Evolutionary conservation across 2,329 filamentous ascomycete species (phyloP).

Genomic region (Cercospora zeae-maydis): DNA sequence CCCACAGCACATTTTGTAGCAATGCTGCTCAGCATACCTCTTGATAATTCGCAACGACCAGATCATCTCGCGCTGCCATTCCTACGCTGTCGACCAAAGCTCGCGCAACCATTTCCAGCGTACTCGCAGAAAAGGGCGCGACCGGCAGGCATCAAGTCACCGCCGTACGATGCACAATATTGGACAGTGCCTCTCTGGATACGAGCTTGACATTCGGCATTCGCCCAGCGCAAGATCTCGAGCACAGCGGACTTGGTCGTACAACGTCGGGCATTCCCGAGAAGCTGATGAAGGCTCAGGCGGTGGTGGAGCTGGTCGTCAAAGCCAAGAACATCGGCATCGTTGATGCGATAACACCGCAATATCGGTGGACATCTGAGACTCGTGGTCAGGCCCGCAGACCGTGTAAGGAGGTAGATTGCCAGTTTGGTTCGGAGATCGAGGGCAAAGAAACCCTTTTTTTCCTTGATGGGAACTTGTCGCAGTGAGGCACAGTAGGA

Average conservation of each 20-base stretch:
- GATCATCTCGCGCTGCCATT: neutral
- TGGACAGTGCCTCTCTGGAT: neutral
- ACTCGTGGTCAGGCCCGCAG: neutral
- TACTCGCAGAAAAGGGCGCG: neutral
- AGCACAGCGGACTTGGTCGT: neutral
- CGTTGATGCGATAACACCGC: neutral
- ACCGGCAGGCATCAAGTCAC: constrained; percentile 5
- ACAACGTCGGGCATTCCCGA: neutral
- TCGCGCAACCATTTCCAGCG: neutral
- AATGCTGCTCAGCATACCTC: neutral
- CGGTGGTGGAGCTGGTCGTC: constrained; percentile 10
- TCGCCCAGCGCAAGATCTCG: neutral
- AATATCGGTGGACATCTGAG: neutral
- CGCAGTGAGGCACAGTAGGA: neutral
- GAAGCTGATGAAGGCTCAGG: constrained; percentile 6
- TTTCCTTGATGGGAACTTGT: neutral
- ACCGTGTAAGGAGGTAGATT: no score
- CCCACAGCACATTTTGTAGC: no score
- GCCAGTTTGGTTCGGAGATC: neutral
- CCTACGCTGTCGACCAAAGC: neutral
- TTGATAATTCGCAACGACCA: neutral
- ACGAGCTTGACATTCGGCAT: neutral
- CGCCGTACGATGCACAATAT: constrained; percentile 7
- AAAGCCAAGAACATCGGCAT: constrained; percentile 5
- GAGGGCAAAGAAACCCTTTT: neutral